Percentiles rank a stretch among this genome's conserved stretches.
Evolutionary conservation across 2,329 filamentous ascomycete species (phyloP).

Genomic region (Pestalotiopsis sp.): DNA sequence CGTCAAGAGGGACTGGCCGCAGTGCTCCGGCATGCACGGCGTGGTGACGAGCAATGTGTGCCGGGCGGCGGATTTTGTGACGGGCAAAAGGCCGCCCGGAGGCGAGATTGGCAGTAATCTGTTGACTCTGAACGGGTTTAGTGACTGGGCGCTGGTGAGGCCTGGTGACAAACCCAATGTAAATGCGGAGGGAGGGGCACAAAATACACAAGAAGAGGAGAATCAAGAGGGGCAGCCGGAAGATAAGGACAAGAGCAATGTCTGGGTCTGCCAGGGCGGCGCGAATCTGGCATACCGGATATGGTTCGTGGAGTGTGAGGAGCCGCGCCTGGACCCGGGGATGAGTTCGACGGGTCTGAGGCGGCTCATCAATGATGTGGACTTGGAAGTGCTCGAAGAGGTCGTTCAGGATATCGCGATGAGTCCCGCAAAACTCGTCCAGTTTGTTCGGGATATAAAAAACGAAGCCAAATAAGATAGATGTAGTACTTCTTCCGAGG

Average conservation of each 20-base stretch:
- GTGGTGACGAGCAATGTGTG: slow-evolving; percentile 11
- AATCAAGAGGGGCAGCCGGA: not conserved
- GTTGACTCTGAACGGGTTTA: not conserved
- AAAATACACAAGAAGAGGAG: not conserved
- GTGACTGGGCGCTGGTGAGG: not conserved
- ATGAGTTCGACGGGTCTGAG: slow-evolving; percentile 19
- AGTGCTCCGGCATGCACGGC: not conserved
- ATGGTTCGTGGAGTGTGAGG: not conserved
- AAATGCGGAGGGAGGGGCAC: not conserved
- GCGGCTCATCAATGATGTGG: slow-evolving; percentile 7
- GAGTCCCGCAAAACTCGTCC: slow-evolving; percentile 15
- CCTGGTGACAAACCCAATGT: not conserved
- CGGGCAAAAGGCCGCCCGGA: not conserved
- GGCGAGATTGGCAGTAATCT: not conserved
- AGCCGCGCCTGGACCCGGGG: slow-evolving; percentile 11
- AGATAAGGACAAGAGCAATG: not conserved
- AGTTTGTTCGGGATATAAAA: not conserved
- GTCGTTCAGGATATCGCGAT: slow-evolving; percentile 14
- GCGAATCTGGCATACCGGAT: not conserved
- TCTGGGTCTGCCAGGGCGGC: not conserved
- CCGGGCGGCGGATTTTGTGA: slow-evolving; percentile 9
- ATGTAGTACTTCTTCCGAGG: too few species aligned
- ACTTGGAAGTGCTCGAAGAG: slow-evolving; percentile 8
- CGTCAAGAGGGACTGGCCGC: not conserved
- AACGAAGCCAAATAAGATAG: not conserved